Conservation (phyloP, 1,284 basidiomycete genomes). For the Ganoderma lucidum region DNA sequence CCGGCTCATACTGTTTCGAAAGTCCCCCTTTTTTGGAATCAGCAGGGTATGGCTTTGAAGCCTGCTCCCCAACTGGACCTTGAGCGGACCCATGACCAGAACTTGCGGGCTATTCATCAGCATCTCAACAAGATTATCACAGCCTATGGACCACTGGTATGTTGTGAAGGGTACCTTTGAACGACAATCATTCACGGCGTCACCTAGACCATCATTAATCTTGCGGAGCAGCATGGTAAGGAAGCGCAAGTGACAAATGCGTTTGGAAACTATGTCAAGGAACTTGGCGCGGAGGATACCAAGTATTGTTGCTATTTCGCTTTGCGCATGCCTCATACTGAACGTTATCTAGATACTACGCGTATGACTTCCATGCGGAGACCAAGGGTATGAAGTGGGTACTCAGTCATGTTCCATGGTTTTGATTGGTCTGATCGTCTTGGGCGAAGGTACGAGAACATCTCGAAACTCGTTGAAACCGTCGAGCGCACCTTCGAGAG, state of each 20-base stretch:
- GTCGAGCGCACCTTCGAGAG: constrained; percentile 78
- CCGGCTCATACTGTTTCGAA: constrained; percentile 18
- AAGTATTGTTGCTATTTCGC: constrained; percentile 51
- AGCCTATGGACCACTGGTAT: constrained; percentile 82
- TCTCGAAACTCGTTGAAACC: constrained; percentile 77
- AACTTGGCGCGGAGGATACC: constrained; percentile 69
- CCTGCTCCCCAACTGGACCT: constrained; percentile 83
- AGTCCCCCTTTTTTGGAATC: constrained; percentile 93
- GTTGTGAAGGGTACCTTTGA: not conserved
- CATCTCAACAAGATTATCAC: constrained; percentile 79
- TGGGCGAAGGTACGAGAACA: constrained; percentile 81
- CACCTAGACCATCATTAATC: constrained; percentile 80
- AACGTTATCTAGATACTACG: constrained; percentile 52
- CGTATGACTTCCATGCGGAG: constrained; percentile 93
- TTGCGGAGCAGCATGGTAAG: constrained; percentile 92
- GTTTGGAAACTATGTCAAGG: constrained; percentile 76
- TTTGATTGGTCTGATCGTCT: constrained; percentile 17
- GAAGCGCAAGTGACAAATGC: constrained; percentile 84
- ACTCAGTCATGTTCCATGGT: constrained; percentile 8
- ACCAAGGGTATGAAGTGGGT: constrained; percentile 90
- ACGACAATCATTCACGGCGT: not conserved
- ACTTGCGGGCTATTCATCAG: constrained; percentile 71
- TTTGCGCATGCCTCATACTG: not conserved
- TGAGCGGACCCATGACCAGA: constrained; percentile 80
- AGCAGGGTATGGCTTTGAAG: constrained; percentile 86